Evolutionary conservation across 1,284 basidiomycete species (phyloP).

Genomic region (Leccinum fuscescens): DNA sequence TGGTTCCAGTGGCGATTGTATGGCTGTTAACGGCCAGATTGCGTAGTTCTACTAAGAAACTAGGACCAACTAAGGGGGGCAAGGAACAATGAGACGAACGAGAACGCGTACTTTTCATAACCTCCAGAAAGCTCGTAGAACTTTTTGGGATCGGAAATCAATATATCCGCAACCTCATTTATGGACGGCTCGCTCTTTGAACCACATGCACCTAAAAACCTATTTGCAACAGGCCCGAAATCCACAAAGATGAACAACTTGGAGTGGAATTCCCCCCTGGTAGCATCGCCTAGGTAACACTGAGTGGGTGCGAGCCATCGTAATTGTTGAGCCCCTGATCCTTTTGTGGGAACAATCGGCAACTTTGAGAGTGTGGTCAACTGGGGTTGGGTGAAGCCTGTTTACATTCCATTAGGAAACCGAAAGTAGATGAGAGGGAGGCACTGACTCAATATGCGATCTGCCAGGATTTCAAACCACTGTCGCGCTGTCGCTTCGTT

Average conservation of each 20-base stretch:
- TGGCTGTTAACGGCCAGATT: constrained; percentile 79
- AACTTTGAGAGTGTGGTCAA: constrained; percentile 42
- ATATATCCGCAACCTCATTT: constrained; percentile 68
- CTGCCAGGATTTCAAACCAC: constrained; percentile 80
- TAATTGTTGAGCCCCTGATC: constrained; percentile 30
- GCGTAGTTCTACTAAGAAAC: constrained; percentile 81
- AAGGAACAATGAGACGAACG: neutral
- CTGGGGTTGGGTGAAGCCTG: constrained; percentile 27
- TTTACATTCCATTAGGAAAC: neutral
- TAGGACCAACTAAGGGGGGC: constrained; percentile 28
- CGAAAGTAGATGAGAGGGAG: neutral
- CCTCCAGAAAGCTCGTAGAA: constrained; percentile 72
- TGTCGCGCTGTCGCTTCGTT: constrained; percentile 54
- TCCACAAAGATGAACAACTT: constrained; percentile 87
- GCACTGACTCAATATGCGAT: constrained; percentile 61
- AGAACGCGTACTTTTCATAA: constrained; percentile 51
- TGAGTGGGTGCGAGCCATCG: constrained; percentile 60
- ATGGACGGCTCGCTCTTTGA: constrained; percentile 88
- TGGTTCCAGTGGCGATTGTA: constrained; percentile 55
- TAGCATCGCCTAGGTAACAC: constrained; percentile 64
- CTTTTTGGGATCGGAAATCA: constrained; percentile 62
- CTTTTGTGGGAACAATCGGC: constrained; percentile 54
- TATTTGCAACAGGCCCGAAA: constrained; percentile 81
- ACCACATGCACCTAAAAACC: constrained; percentile 85
- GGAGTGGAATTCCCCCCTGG: constrained; percentile 60